These are phyloP conservation scores for Pseudogymnoascus sp. DNA, from an alignment of 2,329 filamentous ascomycete genomes.

Conservation along the genomic window DNA sequence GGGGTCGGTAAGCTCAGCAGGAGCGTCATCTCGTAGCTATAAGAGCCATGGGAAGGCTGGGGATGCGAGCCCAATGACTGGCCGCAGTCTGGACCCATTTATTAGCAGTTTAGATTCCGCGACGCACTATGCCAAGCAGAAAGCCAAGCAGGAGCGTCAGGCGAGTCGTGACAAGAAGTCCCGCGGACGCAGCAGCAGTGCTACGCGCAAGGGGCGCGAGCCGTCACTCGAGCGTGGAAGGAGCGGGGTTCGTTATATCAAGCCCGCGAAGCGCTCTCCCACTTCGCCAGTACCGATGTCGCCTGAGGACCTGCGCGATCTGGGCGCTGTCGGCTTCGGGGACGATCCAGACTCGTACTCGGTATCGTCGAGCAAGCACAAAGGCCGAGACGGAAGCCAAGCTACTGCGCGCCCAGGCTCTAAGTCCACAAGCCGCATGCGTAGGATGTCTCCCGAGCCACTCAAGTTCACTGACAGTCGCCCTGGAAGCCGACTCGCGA, in stretches of 20 bases:
- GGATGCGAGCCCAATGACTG: slow-evolving; percentile 46
- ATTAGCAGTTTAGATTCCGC: slow-evolving; percentile 80
- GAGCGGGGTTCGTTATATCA: slow-evolving; percentile 57
- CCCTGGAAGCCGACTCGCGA: slow-evolving; percentile 27
- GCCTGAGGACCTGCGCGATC: slow-evolving; percentile 67
- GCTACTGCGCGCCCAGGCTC: slow-evolving; percentile 28
- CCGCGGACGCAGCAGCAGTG: slow-evolving; percentile 39
- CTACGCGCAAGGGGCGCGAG: slow-evolving; percentile 46
- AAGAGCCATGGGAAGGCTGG: slow-evolving; percentile 31
- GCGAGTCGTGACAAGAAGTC: slow-evolving; percentile 38
- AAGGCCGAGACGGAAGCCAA: slow-evolving; percentile 19
- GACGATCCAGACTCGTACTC: slow-evolving; percentile 24
- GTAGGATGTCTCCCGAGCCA: slow-evolving; percentile 24
- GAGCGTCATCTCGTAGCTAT: slow-evolving; percentile 40
- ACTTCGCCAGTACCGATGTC: slow-evolving; percentile 94
- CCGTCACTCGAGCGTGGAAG: slow-evolving; percentile 64
- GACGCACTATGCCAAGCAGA: slow-evolving; percentile 50
- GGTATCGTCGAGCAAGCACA: slow-evolving; percentile 19
- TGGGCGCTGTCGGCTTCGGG: slow-evolving; percentile 35
- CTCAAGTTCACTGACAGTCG: slow-evolving; percentile 10
- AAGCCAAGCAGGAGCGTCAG: slow-evolving; percentile 34
- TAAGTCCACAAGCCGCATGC: slow-evolving; percentile 28
- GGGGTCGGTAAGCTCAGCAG: slow-evolving; percentile 42
- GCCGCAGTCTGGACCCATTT: slow-evolving; percentile 69
- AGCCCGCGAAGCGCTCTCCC: slow-evolving; percentile 74